Percentiles rank a stretch among this genome's conserved stretches.
Evolutionary conservation across 768 basidiomycete species (phyloP).

Genomic region (Infundibulicybe gibba): DNA sequence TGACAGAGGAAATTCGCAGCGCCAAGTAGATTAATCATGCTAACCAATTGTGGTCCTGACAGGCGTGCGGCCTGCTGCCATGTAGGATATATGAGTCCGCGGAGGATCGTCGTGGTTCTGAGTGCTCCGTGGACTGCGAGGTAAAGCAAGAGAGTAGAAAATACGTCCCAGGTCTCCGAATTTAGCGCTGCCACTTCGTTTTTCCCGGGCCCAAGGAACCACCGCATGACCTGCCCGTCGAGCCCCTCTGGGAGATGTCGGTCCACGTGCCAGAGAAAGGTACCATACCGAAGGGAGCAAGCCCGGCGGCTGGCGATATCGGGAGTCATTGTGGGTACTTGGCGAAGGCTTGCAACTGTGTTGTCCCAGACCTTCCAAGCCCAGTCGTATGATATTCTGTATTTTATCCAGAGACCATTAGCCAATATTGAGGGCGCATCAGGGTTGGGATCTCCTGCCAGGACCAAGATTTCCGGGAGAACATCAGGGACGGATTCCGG

Average conservation of each 20-base stretch:
- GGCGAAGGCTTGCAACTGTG: constrained; percentile 68
- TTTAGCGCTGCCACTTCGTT: constrained; percentile 57
- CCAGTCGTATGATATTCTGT: constrained; percentile 70
- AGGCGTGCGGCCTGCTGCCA: constrained; percentile 57
- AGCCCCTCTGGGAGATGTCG: constrained; percentile 73
- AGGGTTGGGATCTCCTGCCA: constrained; percentile 53
- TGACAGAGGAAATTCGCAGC: constrained; percentile 64
- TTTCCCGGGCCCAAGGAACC: constrained; percentile 70
- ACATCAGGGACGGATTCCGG: constrained; percentile 40
- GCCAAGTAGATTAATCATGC: constrained; percentile 49
- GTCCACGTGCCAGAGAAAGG: constrained; percentile 71
- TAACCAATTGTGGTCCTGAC: constrained; percentile 29
- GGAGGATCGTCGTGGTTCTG: constrained; percentile 66
- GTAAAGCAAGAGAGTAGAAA: constrained; percentile 59
- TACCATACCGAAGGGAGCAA: constrained; percentile 63
- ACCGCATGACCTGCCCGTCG: constrained; percentile 64
- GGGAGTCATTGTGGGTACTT: constrained; percentile 53
- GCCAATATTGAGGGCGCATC: constrained; percentile 71
- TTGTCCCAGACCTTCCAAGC: constrained; percentile 88
- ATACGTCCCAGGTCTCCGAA: constrained; percentile 63
- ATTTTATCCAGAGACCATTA: constrained; percentile 80
- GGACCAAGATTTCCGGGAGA: constrained; percentile 62
- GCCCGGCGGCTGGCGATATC: constrained; percentile 42
- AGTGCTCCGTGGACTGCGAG: constrained; percentile 66
- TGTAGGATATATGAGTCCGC: constrained; percentile 74